Evolutionary conservation across 2,329 filamentous ascomycete species (phyloP).

Genomic region (Colletotrichum cordylinicola): DNA sequence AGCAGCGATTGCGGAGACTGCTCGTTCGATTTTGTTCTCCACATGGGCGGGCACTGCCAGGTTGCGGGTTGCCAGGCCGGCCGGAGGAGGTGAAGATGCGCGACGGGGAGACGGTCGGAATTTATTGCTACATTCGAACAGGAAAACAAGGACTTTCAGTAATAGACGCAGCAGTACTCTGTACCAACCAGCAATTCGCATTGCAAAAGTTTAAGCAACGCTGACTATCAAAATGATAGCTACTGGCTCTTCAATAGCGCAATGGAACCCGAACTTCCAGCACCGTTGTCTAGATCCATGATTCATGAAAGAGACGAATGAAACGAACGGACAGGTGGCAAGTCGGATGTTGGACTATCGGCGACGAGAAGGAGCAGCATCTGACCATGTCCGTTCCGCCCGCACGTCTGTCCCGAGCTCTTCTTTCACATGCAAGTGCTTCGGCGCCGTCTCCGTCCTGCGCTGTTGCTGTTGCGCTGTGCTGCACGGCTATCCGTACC

Average conservation of each 20-base stretch:
- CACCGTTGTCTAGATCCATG: neutral
- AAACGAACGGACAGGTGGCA: slow-evolving; percentile 12
- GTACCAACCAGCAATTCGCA: neutral
- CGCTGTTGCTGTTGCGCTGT: neutral
- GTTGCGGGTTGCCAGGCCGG: neutral
- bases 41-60: neutral
- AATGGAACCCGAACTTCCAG: neutral
- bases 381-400: neutral
- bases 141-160: neutral
- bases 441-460: neutral
- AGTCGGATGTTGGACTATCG: neutral
- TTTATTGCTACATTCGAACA: slow-evolving; percentile 19
- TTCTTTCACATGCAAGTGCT: slow-evolving; percentile 15
- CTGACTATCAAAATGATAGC: neutral
- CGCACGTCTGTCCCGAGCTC: neutral
- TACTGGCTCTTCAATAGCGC: neutral
- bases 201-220: neutral
- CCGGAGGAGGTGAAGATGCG: neutral
- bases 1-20: neutral
- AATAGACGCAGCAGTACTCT: neutral
- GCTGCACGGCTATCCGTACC: neutral
- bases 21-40: neutral
- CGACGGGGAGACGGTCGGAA: slow-evolving; percentile 1
- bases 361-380: neutral
- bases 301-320: slow-evolving; percentile 14